Evolutionary conservation across 129 eudicot genomes (phyloP).

Genomic region (Arctium lappa): DNA sequence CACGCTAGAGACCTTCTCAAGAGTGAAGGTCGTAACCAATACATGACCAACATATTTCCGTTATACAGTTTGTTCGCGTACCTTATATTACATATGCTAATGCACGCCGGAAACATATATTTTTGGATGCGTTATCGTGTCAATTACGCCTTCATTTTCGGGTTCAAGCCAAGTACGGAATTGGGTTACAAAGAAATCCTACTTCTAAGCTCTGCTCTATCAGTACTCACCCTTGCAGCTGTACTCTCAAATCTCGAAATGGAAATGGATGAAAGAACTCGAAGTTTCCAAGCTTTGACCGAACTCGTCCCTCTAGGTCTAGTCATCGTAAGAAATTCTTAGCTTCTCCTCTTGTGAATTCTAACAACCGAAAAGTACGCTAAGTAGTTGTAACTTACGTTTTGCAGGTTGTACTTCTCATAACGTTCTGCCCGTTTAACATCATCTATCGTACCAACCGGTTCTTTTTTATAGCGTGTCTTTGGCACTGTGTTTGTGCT

Average conservation of each 20-base stretch:
- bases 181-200: constrained; percentile 64
- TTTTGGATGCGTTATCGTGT: constrained; percentile 67
- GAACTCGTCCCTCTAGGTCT: constrained; percentile 59
- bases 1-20: constrained; percentile 38
- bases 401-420: constrained; percentile 45
- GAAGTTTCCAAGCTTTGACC: constrained; percentile 33
- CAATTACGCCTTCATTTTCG: constrained; percentile 59
- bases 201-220: constrained; percentile 62
- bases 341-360: not conserved
- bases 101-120: constrained; percentile 54
- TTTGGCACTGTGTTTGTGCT: constrained; percentile 29
- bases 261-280: constrained; percentile 55
- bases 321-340: constrained; percentile 41
- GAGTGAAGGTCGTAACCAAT: constrained; percentile 36
- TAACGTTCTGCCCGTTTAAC: constrained; percentile 32
- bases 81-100: constrained; percentile 64
- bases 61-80: constrained; percentile 48
- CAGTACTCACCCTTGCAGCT: constrained; percentile 67
- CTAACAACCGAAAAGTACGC: not conserved
- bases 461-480: constrained; percentile 20
- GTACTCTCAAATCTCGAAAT: constrained; percentile 62
- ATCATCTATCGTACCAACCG: constrained; percentile 36
- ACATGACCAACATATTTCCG: constrained; percentile 59
- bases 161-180: constrained; percentile 53
- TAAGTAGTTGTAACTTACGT: not conserved